Base-by-base conservation (phyloP, 2,329 filamentous ascomycete species). In the Aureobasidium sp. region DNA sequence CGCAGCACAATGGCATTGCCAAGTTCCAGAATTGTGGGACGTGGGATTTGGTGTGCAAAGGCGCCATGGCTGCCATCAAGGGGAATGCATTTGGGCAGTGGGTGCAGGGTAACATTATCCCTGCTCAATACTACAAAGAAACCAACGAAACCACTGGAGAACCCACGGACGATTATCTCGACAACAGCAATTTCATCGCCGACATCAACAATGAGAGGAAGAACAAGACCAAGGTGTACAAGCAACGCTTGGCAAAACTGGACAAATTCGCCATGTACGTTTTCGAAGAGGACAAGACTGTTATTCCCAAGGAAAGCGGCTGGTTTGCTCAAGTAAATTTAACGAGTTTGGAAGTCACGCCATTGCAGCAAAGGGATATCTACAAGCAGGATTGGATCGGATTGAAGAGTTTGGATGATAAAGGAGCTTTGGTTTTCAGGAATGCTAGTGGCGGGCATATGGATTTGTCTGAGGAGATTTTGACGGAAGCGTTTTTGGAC, bases 351-450 rank as follows among this genome's bases (percentile, higher is more conserved):
- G 78, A 83, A 56, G 74, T 83, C 19, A 87, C 81, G 40, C 78
- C 78, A 14, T 70, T 98, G 66, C 77, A 79, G 59, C 79, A 90
- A 49, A 77, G 88, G 55, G 68, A 70, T 24, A 74, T 97, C 2
- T 98, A 96, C 69, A 80, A 79, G 60, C 85, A 97, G 71, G 91
- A 98, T 72, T 98, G 93, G 93, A 73, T 98, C 24, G 93, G 93
- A 0, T 73, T 98, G 67, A 86, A 80, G 67, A 71, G 73, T 62
- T 72, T 98, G 63, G 90, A 96, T 71, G 73, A 84, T 67, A 86
- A 86, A 72, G 88, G 85, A 2, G 87, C 80, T 1, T 71, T 98
- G 61, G 78, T 84, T 54, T 95, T 96, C 70, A 76, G 82, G 66
- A 83, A 76, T 2, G 78, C 83, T 0, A 76, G 83, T 4, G 93